A percentile compares a stretch with the other conserved stretches of the same genome.
Evolutionary conservation across 1,139 yeast species (phyloP).

Genomic region (Saccharomyces hybrid): DNA sequence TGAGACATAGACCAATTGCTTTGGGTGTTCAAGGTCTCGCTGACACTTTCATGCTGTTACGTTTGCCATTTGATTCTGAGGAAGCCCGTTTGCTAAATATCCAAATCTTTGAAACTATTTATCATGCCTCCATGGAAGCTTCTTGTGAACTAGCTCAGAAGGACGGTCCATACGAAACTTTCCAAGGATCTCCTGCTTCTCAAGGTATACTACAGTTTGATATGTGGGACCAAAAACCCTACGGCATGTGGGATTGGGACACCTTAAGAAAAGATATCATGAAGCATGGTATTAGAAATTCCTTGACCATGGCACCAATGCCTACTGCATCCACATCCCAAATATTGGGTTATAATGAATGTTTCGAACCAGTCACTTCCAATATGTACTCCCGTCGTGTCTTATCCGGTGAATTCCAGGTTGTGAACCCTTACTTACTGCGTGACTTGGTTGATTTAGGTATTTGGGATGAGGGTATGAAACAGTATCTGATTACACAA

Average conservation of each 20-base stretch:
- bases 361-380: conserved; percentile 87
- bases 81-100: conserved; percentile 67
- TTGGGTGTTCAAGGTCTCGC: conserved; percentile 90
- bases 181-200: conserved; percentile 76
- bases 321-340: conserved; percentile 96
- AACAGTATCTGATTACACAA: conserved; percentile 65
- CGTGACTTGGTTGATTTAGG: conserved; percentile 78
- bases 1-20: conserved; percentile 77
- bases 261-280: conserved; percentile 49
- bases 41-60: conserved; percentile 64
- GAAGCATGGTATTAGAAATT: conserved; percentile 65
- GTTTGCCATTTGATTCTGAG: conserved; percentile 71
- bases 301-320: conserved; percentile 85
- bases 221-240: conserved; percentile 48
- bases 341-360: conserved; percentile 80
- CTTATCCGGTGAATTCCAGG: conserved; percentile 79
- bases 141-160: conserved; percentile 63
- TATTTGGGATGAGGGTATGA: conserved; percentile 72
- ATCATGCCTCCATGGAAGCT: conserved; percentile 79
- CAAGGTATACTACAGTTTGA: conserved; percentile 72
- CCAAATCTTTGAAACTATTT: conserved; percentile 82
- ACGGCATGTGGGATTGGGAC: conserved; percentile 61
- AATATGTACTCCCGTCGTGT: conserved; percentile 82
- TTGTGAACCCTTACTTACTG: conserved; percentile 75
- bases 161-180: conserved; percentile 60